Base-by-base conservation (phyloP, 345 rosid genomes). In the Aquilaria malaccensis region DNA sequence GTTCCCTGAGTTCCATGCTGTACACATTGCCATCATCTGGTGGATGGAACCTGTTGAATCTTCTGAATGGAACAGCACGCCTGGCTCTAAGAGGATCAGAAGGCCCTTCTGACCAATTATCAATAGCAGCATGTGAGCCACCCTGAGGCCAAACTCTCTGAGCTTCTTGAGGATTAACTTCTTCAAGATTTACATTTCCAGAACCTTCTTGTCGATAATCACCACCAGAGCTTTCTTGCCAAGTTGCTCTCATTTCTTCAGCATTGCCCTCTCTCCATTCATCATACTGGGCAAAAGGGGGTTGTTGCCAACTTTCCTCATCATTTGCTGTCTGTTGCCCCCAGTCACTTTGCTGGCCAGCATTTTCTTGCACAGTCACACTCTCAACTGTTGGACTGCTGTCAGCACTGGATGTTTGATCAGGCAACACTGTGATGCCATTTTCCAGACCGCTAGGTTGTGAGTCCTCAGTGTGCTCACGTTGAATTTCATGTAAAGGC, bases 1-100 rank as follows among this genome's bases (percentile, higher is more conserved):
- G 96, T 70, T 91, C 96, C 63, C 97, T 82, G 60, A 91, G 97
- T 70, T 91, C 97, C 86, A 91, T 80, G 52, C 94, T 86, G 63
- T 91, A 88, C 52, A 91, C 86, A 63, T 85, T 88, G 59, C 85
- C 97, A 65, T 91, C 96, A 47, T 86, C 97, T 7, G 94, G 94
- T 15, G 85, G 97, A 67, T 88, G 96, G 66, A 91, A 91, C 78
- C 97, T 80, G 65, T 74, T 85, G 54, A 82, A 73, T 80, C 96
- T 82, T 81, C 96, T 77, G 37, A 83, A 33, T 13, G 87, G 83
- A 61, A 80, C 65, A 46, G 77, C 52, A 9, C 80, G 96, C 2
- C 80, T 91, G 55, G 64, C 70, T 74, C 89, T 80, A 68, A 79
- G 75, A 47, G 76, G 80, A 62, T 80, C 83, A 32, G 86, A 66